phyloP scores from a whole-genome alignment of 1,139 yeast species.

The Pichia sp. region DNA sequence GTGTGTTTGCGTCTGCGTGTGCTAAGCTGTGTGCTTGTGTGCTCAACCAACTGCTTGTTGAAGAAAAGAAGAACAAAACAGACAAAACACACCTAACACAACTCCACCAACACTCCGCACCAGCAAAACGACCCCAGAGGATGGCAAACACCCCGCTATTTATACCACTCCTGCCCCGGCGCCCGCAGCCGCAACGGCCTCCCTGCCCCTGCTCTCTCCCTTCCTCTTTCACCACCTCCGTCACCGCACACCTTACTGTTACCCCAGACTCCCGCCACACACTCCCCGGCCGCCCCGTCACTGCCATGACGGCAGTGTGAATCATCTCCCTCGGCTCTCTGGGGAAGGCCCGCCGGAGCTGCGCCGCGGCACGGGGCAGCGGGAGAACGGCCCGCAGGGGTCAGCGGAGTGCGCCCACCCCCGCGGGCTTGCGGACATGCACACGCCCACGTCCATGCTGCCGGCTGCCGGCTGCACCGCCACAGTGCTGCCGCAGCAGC shows the following conservation, averaged over 20 bases:
- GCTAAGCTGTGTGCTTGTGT: too few relatives aligned
- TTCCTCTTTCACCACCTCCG: background rate
- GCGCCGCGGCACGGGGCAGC: conserved; percentile 5
- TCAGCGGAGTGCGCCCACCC: background rate
- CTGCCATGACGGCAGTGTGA: background rate
- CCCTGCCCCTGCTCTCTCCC: background rate
- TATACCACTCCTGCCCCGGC: background rate
- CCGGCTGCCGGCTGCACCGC: too few relatives aligned
- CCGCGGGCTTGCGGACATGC: background rate
- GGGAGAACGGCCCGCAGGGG: background rate
- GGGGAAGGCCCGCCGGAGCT: too few relatives aligned
- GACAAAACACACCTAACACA: background rate
- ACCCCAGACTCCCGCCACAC: background rate
- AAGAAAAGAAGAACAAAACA: background rate
- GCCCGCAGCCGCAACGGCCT: background rate
- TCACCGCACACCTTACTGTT: background rate
- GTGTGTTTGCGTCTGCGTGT: too few relatives aligned
- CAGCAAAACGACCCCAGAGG: background rate
- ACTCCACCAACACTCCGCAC: too few relatives aligned
- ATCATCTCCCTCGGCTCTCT: background rate
- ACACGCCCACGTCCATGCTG: too few relatives aligned
- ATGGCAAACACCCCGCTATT: background rate
- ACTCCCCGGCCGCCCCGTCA: too few relatives aligned
- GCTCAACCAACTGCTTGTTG: background rate
- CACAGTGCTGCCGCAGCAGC: background rate